These are phyloP conservation scores for Cryphonectria carpinicola DNA, from an alignment of 2,329 filamentous ascomycete genomes.

Conservation along the genomic window DNA sequence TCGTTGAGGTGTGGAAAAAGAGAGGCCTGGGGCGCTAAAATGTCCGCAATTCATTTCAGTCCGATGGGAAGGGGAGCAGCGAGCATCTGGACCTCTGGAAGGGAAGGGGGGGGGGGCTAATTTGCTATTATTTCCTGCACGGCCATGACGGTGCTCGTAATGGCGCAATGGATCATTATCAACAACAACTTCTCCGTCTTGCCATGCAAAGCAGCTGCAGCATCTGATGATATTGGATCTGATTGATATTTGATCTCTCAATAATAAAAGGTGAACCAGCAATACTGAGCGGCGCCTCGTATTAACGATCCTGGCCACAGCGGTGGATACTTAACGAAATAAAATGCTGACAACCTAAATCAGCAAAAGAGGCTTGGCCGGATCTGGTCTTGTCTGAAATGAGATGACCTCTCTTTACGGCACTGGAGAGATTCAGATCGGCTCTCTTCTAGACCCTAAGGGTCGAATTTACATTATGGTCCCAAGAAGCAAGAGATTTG, in stretches of 20 bases:
- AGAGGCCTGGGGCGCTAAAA: not conserved
- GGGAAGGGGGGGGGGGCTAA: not conserved
- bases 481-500: not conserved
- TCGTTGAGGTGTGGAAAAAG: not conserved
- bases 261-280: not conserved
- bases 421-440: conserved; percentile 1
- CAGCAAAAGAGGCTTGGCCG: conserved; percentile 17
- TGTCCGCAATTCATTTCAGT: not conserved
- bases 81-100: not conserved
- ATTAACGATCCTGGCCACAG: not conserved
- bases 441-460: not conserved
- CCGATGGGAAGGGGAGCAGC: not conserved
- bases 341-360: conserved; percentile 19
- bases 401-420: conserved; percentile 12
- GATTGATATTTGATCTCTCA: not conserved
- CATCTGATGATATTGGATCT: conserved; percentile 2
- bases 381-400: conserved; percentile 15
- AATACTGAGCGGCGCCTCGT: not conserved
- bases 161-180: not conserved
- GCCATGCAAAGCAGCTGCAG: not conserved
- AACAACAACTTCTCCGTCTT: not conserved
- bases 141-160: conserved; percentile 7
- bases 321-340: conserved; percentile 18
- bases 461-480: not conserved
- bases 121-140: not conserved